Base-by-base conservation (phyloP, 2,329 filamentous ascomycete genomes). In the Colletotrichum lentis region DNA sequence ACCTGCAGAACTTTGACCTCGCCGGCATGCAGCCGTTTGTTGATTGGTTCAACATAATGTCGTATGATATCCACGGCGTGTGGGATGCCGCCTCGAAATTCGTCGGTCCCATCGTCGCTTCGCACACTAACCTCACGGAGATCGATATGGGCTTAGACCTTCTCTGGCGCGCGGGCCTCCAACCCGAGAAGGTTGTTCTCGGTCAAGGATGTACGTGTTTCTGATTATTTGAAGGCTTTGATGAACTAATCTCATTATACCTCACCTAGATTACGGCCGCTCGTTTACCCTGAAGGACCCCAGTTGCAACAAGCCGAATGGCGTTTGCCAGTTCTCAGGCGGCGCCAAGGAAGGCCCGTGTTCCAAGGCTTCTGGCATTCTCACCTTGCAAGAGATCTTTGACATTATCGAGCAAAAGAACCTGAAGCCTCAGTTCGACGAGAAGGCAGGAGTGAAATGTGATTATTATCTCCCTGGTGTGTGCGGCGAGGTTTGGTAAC, bases 131-230 rank as follows among this genome's bases (percentile, higher is more conserved):
- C 68, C 55, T 84, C 7, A 82, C 81, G 0, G 82, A 85, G 69
- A 83, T 84, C 39, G 71, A 81, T 2, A 31, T 70, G 0, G 74
- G 73, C 0, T 62, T 85, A 0, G 77, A 84, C 1, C 78, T 86
- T 0, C 72, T 87, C 3, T 86, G 84, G 82, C 76, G 81, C 6
- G 80, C 77, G 37, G 71, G 79, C 35, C 75, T 87, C 20, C 64
- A 75, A 2, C 78, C 84, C 0, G 53, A 67, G 0, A 80, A 83
- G 44, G 74, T 87, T 7, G 74, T 73, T 5, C 63, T 86, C 1
- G 84, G 84, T 8, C 1, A 41, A 80, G 3, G 80, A 73, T 3
- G 84, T 82, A 31, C 5, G 52, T 16, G 14, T 27, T 49, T 39
- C 52, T 56, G 41, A 4, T 31, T 20, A 16, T 49, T 16, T n/a